Evolutionary conservation across 192 early-diverging fungal species (phyloP), one percentile per base, ranked within the genome.

Genomic region (Entrophospora sp.): DNA sequence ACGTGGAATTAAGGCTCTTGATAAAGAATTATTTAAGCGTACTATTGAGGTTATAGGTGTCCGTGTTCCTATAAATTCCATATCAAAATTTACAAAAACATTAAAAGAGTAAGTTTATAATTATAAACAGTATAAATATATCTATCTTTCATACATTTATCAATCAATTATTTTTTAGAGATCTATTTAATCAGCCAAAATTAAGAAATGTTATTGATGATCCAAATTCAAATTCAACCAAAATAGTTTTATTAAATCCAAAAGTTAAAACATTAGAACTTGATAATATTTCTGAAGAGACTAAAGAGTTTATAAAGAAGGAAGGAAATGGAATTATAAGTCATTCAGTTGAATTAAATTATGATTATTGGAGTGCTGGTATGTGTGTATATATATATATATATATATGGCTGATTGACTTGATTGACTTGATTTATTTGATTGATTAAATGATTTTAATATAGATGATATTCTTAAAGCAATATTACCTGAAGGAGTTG

Each of bases 341-440:
- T 16, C 80, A 88, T 57, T 49, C 68, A n/a, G 45, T 92, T 4
- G 70, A 79, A 9, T 68, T 98, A 25, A 81, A 66, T 35, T 98
- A 96, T 78, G 87, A 90, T 25, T 87, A 94, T 71, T 99, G 93
- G 93, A 85, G 85, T 1, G 83, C 89, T 34, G 89, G 89, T 89
- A 81, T 31, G 30, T 55, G 5, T 62, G 6, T 28, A 48, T 31
- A n/a, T n/a, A n/a, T n/a, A n/a, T n/a, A n/a, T n/a, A n/a, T n/a
- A n/a, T n/a, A n/a, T n/a, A n/a, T n/a, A n/a, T n/a, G n/a, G n/a
- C n/a, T n/a, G n/a, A 30, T 36, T 6, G 0, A 42, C 9, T 44
- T 27, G 18, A 5, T 40, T n/a, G 8, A 32, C 30, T 20, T 24
- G 8, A 38, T 31, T 7, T 7, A 38, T 9, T 40, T 22, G 13